Conservation (phyloP, 192 early-diverging fungal species). For the Coemansia sp. region DNA sequence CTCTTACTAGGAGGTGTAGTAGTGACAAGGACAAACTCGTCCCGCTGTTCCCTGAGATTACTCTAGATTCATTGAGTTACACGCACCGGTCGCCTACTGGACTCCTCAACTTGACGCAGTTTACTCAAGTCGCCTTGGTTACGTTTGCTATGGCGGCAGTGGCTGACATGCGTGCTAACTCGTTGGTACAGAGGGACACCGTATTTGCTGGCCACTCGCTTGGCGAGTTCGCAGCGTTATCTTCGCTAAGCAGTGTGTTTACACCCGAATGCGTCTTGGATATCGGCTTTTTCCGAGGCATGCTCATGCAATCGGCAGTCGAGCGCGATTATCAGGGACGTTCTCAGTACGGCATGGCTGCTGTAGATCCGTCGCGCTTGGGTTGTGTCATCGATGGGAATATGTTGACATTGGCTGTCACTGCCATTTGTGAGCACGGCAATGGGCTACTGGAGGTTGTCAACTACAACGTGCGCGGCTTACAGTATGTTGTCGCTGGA, state of each 20-base stretch:
- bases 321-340: constrained; percentile 72
- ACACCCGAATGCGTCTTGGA: constrained; percentile 80
- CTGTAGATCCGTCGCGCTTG: constrained; percentile 87
- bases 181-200: constrained; percentile 73
- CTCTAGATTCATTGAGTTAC: constrained; percentile 65
- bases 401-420: constrained; percentile 65
- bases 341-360: constrained; percentile 93
- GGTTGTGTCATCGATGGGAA: constrained; percentile 69
- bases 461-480: constrained; percentile 93
- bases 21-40: neutral
- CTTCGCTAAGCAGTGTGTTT: constrained; percentile 71
- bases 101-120: constrained; percentile 89
- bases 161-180: constrained; percentile 84
- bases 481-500: constrained; percentile 93
- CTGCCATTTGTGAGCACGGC: constrained; percentile 72
- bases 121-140: constrained; percentile 85
- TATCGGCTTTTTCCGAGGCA: constrained; percentile 91
- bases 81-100: constrained; percentile 79
- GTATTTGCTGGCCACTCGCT: constrained; percentile 93
- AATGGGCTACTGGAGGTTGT: constrained; percentile 84
- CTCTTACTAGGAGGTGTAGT: constrained; percentile 56
- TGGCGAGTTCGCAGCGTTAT: constrained; percentile 88
- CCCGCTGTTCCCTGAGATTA: constrained; percentile 54
- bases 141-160: constrained; percentile 86
- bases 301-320: constrained; percentile 96